Base-by-base conservation (phyloP, 495 filamentous ascomycete species). In the Platismatia glauca region DNA sequence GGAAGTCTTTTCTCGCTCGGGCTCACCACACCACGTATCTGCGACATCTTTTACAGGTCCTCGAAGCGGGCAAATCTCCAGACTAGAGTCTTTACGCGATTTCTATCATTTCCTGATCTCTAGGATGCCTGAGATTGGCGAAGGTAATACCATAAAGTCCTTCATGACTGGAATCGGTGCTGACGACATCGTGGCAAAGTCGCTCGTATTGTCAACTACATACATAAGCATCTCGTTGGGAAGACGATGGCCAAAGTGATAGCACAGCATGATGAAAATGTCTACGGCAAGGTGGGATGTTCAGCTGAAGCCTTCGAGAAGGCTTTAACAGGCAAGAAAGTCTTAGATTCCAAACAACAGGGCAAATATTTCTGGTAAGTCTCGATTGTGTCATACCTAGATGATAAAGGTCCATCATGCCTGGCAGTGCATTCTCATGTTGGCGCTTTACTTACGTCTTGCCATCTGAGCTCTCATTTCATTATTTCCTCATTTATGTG, bases 281-380 rank as follows among this genome's bases (percentile, higher is more conserved):
- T 98, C 5, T 97, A 87, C 72, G 91, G 91, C 63, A 96, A 96
- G 75, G 90, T 83, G 13, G 90, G 90, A 33, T 94, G 89, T 2
- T 88, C 80, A 35, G 88, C 84, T 0, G 69, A 81, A 0, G 85
- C 85, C 43, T 89, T 98, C 68, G 77, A 87, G 59, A 79, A 81
- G 43, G 85, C 86, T 5, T 75, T 97, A 71, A 80, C 80, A 12
- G 91, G 90, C 4, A 93, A 90, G 73, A 91, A 84, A 64, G 77
- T 96, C 7, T 66, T 86, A 11, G 84, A 84, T 61, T 87, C 89
- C 4, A 85, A 85, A 0, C 89, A 87, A 63, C 93, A 96, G 71
- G 93, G 93, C 24, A 98, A 97, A 81, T 97, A 97, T 70, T 96
- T 97, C 71, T 98, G 94, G 88, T 82, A 65, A 33, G 73, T 61